Percentiles rank a stretch among this genome's conserved stretches.
These are phyloP conservation scores for Kappamyces sp. DNA, from an alignment of 192 early-diverging fungal species.

Conservation along the genomic window DNA sequence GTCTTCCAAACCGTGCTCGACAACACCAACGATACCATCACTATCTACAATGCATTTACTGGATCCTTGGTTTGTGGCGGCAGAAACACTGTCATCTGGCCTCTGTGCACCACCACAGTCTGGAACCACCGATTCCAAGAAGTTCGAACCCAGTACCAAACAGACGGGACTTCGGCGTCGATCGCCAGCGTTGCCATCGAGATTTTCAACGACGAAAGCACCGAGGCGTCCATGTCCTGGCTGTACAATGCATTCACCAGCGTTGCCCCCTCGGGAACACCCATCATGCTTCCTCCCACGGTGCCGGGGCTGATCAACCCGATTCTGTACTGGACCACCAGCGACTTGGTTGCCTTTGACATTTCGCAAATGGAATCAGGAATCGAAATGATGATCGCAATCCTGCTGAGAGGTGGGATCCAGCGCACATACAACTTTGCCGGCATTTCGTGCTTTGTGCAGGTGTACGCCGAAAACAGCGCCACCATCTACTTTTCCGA, in stretches of 20 bases:
- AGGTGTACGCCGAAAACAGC: not conserved
- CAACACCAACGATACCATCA: not conserved
- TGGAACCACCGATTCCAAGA: not conserved
- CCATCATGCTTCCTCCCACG: not conserved
- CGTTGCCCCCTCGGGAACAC: not conserved
- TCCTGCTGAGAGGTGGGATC: not conserved
- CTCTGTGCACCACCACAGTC: not conserved
- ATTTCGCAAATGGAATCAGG: not conserved
- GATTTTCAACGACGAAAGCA: no score
- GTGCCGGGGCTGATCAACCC: not conserved
- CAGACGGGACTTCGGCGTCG: not conserved
- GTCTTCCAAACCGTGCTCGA: not conserved
- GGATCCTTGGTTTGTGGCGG: conserved; percentile 3
- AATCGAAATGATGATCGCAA: not conserved
- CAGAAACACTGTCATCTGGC: not conserved
- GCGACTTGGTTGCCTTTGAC: not conserved
- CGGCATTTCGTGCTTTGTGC: not conserved
- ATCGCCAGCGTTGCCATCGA: not conserved
- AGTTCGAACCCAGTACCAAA: not conserved
- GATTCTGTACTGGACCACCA: not conserved
- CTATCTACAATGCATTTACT: not conserved
- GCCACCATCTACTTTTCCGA: not conserved
- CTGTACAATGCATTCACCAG: not conserved
- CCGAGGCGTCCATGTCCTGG: not conserved
- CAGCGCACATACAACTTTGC: not conserved